Percentiles rank a stretch among this genome's conserved stretches.
Evolutionary conservation across 371 early-diverging fungal species (phyloP).

Genomic region (Capillidium rhysosporum): DNA sequence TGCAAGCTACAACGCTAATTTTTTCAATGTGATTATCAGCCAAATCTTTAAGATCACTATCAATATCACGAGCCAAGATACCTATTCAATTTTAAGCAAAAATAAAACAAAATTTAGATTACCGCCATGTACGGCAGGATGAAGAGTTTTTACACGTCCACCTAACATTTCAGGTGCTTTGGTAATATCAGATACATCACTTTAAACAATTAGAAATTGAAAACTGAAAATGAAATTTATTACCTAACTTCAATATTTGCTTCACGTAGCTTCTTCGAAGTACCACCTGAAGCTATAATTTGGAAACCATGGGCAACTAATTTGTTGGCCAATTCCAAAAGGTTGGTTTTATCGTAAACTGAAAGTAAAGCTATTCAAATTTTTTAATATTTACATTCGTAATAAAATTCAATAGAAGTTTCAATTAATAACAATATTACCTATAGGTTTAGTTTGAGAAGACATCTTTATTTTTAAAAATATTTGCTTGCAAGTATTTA

Average conservation of each 20-base stretch:
- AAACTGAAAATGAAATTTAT: constrained; percentile 4
- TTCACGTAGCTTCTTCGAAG: constrained; percentile 71
- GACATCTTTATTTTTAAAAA: too few relatives aligned
- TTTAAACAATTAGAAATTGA: constrained; percentile 10
- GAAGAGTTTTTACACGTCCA: constrained; percentile 95
- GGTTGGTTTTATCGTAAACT: constrained; percentile 91
- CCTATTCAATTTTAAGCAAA: constrained; percentile 14
- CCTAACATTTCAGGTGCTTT: constrained; percentile 96
- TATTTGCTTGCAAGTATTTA: too few relatives aligned
- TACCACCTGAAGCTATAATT: constrained; percentile 90
- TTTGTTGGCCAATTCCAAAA: constrained; percentile 71
- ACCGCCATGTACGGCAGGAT: constrained; percentile 96
- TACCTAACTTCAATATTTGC: constrained; percentile 78
- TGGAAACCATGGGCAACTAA: constrained; percentile 52
- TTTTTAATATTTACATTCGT: background rate
- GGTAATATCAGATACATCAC: constrained; percentile 92
- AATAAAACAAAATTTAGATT: constrained; percentile 1
- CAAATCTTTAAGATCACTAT: constrained; percentile 73
- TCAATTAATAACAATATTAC: too few relatives aligned
- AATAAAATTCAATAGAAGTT: too few relatives aligned
- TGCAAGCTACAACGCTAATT: constrained; percentile 91
- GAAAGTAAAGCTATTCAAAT: constrained; percentile 62
- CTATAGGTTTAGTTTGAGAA: too few relatives aligned
- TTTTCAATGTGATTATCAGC: constrained; percentile 67
- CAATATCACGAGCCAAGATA: constrained; percentile 80